phyloP scores from a whole-genome alignment of 345 rosid species.

The Moringa oleifera region DNA sequence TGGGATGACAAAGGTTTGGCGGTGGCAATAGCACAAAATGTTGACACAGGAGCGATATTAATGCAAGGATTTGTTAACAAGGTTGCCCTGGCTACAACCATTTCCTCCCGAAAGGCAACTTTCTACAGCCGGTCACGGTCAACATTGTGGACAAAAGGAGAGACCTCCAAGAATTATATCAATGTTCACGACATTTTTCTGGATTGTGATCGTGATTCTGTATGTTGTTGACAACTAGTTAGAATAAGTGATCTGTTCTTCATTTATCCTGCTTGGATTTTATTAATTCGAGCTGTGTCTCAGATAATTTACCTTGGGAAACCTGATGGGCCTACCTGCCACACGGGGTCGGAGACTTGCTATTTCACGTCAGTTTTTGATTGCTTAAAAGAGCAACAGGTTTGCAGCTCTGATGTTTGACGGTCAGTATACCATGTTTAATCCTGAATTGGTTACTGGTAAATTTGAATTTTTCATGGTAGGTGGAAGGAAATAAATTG shows the following conservation, averaged over 20 bases:
- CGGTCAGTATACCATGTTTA: too few relatives aligned
- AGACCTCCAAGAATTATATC: constrained; percentile 86
- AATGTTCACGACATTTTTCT: constrained; percentile 63
- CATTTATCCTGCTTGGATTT: constrained; percentile 1
- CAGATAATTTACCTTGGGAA: constrained; percentile 92
- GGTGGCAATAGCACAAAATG: constrained; percentile 90
- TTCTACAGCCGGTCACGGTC: constrained; percentile 87
- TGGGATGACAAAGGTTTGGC: constrained; percentile 98
- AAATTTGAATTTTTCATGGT: constrained; percentile 7
- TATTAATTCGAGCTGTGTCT: constrained; percentile 5
- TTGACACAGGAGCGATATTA: constrained; percentile 79
- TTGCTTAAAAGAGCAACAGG: too few relatives aligned
- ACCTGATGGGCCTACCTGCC: constrained; percentile 94
- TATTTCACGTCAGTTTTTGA: constrained; percentile 36
- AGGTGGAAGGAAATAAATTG: constrained; percentile 47
- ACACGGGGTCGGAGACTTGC: constrained; percentile 90
- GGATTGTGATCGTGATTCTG: constrained; percentile 86
- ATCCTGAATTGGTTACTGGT: too few relatives aligned
- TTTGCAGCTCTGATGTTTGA: too few relatives aligned
- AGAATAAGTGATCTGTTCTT: not conserved
- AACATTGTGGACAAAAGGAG: constrained; percentile 87
- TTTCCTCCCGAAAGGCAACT: constrained; percentile 76
- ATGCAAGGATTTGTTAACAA: constrained; percentile 94
- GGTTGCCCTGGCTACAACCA: constrained; percentile 68
- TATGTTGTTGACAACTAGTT: constrained; percentile 27